Base-by-base conservation (phyloP, 2,329 filamentous ascomycete species). In the Pseudogymnoascus sp. region DNA sequence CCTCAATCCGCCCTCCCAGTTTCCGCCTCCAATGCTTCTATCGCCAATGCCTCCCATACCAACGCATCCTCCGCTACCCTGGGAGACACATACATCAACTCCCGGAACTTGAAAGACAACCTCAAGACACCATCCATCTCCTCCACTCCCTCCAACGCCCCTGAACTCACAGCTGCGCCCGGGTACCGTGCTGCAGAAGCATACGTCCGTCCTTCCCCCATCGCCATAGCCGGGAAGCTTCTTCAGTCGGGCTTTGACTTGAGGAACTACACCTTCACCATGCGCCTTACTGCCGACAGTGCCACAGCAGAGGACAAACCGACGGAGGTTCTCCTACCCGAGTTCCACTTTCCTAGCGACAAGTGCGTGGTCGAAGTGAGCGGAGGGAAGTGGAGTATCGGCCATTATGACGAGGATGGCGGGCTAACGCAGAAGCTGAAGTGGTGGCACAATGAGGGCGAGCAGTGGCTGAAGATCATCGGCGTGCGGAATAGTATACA, bases 401-500 rank as follows among this genome's bases (percentile, higher is more conserved):
- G 85, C 68, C 83, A 80, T 4, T 87, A 92, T 65, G 88, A 92
- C 63, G 82, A 85, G 8, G 84, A 89, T 66, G 85, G 84, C 0
- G 85, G 85, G 4, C 78, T 85, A 68, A 79, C 91, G 65, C 93
- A 97, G 77, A 83, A 83, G 67, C 77, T 99, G 67, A 85, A 85
- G 69, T 99, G 95, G 95, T 97, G 93, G 93, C 93, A 99, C 76
- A 85, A 85, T 0, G 87, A 88, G 63, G 95, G 93, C 1, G 86
- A 92, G 68, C 93, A 97, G 76, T 86, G 79, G 59, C 80, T 99
- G 63, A 89, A 83, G 66, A 82, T 97, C 8, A 87, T 83, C 19
- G 95, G 95, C 0, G 77, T 90, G 19, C 87, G 80, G 68, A 81
- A 84, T 68, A 87, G 83, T 68, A 76, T 78, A 62, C 77, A 78